Conservation (phyloP, 2,329 filamentous ascomycete genomes). For the Fusarium tjaetaba region DNA sequence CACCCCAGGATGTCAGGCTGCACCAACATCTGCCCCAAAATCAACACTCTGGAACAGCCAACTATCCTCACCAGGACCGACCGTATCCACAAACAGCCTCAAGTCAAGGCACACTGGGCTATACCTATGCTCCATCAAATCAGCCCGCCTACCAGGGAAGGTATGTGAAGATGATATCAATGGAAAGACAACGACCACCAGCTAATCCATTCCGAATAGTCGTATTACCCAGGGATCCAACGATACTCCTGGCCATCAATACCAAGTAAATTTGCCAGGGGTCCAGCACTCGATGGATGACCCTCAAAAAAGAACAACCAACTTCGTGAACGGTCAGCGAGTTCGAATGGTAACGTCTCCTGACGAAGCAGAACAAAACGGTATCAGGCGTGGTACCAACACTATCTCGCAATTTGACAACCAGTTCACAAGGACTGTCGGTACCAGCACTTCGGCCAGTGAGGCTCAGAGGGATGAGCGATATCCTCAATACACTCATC, state of each 20-base stretch:
- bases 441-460: neutral
- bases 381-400: neutral
- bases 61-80: neutral
- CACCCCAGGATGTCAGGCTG: neutral
- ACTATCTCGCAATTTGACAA: constrained; percentile 6
- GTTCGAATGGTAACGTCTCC: neutral
- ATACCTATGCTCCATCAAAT: constrained; percentile 1
- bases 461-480: neutral
- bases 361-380: neutral
- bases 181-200: neutral
- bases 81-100: neutral
- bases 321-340: neutral
- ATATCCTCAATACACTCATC: neutral
- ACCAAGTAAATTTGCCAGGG: constrained; percentile 4
- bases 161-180: neutral
- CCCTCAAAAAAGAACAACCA: neutral
- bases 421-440: neutral
- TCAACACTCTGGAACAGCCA: neutral
- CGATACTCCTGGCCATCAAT: neutral
- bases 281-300: neutral
- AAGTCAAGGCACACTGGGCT: neutral
- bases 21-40: neutral
- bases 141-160: constrained; percentile 21
- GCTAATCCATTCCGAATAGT: constrained; percentile 3
- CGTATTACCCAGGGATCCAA: neutral